phyloP scores from a whole-genome alignment of 176 grass and related monocot species.

The Triticum timopheevii region DNA sequence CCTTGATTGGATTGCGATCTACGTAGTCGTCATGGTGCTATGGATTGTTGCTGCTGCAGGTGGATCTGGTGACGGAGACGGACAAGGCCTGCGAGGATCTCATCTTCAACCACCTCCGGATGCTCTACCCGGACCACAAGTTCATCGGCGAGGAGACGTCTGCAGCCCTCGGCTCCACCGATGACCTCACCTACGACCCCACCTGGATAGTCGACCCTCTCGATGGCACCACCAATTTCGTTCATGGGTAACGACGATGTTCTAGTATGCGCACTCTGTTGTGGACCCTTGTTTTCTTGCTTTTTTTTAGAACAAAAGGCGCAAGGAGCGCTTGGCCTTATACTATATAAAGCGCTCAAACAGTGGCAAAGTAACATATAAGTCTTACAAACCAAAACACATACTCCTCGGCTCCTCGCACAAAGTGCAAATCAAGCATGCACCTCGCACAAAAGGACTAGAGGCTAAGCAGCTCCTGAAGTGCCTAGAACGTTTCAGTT shows the following conservation, averaged over 20 bases:
- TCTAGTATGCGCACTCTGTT: neutral
- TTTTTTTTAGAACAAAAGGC: neutral
- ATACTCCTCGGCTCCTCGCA: too few relatives aligned
- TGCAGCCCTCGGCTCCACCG: slow-evolving; percentile 63
- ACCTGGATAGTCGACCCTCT: slow-evolving; percentile 98
- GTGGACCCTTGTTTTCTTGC: neutral
- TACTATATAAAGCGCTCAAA: too few relatives aligned
- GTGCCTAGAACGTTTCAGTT: too few relatives aligned
- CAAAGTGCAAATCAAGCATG: too few relatives aligned
- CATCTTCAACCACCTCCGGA: slow-evolving; percentile 82
- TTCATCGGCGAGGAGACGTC: slow-evolving; percentile 98
- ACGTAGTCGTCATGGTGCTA: neutral
- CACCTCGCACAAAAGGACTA: too few relatives aligned
- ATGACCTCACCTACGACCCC: slow-evolving; percentile 75
- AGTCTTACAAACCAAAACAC: too few relatives aligned
- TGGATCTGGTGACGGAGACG: slow-evolving; percentile 99
- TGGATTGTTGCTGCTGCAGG: slow-evolving; percentile 41
- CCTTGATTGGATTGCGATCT: slow-evolving; percentile 18
- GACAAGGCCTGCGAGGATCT: slow-evolving; percentile 97
- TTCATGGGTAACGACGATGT: slow-evolving; percentile 67
- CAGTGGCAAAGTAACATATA: too few relatives aligned
- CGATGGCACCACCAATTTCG: slow-evolving; percentile 98
- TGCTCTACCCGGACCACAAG: slow-evolving; percentile 83
- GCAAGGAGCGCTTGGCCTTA: neutral
- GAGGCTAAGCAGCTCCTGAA: too few relatives aligned